Evolutionary conservation across 1,139 yeast genomes (phyloP).

Genomic region (Scheffersomyces insectosa): DNA sequence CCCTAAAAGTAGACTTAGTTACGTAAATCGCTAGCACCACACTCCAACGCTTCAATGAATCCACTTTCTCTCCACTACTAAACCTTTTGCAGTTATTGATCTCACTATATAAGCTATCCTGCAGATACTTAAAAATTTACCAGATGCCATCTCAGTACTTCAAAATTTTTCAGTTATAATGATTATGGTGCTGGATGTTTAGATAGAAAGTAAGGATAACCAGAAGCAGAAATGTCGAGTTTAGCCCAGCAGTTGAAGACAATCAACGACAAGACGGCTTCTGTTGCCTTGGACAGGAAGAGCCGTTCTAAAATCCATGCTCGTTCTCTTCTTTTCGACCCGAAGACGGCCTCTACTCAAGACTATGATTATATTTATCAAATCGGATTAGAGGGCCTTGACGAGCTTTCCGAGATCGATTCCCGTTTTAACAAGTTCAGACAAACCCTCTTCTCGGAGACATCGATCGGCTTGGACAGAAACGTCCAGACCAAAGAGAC

Average conservation of each 20-base stretch:
- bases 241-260: slow-evolving; percentile 82
- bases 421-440: slow-evolving; percentile 71
- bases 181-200: too few species aligned
- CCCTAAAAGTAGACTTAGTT: too few species aligned
- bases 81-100: too few species aligned
- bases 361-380: slow-evolving; percentile 83
- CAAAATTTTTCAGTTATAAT: slow-evolving; percentile 7
- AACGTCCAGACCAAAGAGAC: slow-evolving; percentile 76
- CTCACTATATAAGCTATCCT: neutral
- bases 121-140: neutral
- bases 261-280: slow-evolving; percentile 64
- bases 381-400: slow-evolving; percentile 73
- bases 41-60: too few species aligned
- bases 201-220: neutral
- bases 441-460: slow-evolving; percentile 74
- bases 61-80: too few species aligned
- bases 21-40: too few species aligned
- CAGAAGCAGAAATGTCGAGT: slow-evolving; percentile 40
- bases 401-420: slow-evolving; percentile 70
- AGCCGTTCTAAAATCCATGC: slow-evolving; percentile 84
- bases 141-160: slow-evolving; percentile 3
- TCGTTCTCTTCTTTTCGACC: slow-evolving; percentile 81
- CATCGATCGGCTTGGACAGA: slow-evolving; percentile 78
- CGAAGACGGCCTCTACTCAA: slow-evolving; percentile 88
- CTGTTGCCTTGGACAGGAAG: slow-evolving; percentile 84